Evolutionary conservation across 192 early-diverging fungal genomes (phyloP).

Genomic region (Coemansia sp.): DNA sequence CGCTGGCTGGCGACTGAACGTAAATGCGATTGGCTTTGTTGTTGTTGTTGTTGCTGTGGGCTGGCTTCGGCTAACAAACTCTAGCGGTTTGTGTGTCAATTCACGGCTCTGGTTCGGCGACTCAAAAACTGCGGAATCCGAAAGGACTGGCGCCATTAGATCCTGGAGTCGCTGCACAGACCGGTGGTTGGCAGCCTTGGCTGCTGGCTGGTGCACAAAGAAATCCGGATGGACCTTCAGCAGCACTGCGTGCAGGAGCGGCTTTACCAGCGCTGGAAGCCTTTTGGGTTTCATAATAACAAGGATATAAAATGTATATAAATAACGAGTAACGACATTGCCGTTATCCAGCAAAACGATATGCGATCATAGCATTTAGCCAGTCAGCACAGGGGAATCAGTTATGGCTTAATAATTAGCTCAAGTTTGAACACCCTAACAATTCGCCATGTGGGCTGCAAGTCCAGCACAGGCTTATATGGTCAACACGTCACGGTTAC

Average conservation of each 20-base stretch:
- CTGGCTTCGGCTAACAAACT: constrained; percentile 5
- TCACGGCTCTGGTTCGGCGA: background rate
- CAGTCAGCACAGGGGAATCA: background rate
- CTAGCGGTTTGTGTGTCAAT: constrained; percentile 10
- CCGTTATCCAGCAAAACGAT: background rate
- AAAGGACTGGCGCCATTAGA: constrained; percentile 28
- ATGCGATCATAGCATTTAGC: background rate
- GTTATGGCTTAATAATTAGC: too few relatives aligned
- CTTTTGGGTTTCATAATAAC: constrained; percentile 5
- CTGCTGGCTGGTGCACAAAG: constrained; percentile 32
- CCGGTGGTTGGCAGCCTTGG: constrained; percentile 29
- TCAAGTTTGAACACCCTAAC: too few relatives aligned
- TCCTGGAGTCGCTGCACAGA: constrained; percentile 48
- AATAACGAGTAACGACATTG: background rate
- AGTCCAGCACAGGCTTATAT: too few relatives aligned
- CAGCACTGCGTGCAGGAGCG: constrained; percentile 38
- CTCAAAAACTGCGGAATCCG: background rate
- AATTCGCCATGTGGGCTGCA: too few relatives aligned
- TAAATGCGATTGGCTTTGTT: constrained; percentile 12
- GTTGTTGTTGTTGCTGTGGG: background rate
- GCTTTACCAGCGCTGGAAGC: constrained; percentile 37
- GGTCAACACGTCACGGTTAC: too few relatives aligned
- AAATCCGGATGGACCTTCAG: constrained; percentile 46
- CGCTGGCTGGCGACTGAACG: constrained; percentile 9
- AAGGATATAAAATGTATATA: background rate